phyloP scores from a whole-genome alignment of 768 basidiomycete species.

The Antrodiella citrinella region DNA sequence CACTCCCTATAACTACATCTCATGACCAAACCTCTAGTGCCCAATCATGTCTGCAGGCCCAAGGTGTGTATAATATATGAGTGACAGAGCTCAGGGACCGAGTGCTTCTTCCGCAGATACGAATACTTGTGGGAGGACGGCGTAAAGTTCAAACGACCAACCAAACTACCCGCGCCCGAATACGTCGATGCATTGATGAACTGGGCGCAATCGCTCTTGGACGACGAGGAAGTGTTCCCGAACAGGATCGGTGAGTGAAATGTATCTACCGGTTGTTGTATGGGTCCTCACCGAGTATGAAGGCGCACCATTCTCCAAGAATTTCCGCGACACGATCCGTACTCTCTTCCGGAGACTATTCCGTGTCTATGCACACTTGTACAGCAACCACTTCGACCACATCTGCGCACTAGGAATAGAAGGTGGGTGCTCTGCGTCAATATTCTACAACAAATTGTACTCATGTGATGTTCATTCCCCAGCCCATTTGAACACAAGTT shows the following conservation, averaged over 20 bases:
- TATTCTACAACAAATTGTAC: too few species aligned
- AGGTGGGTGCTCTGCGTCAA: conserved; percentile 41
- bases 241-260: conserved; percentile 74
- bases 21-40: conserved; percentile 40
- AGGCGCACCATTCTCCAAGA: conserved; percentile 89
- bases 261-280: background rate
- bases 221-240: conserved; percentile 89
- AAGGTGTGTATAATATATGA: too few species aligned
- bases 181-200: conserved; percentile 99
- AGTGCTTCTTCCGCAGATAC: conserved; percentile 49
- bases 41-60: conserved; percentile 97
- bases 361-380: conserved; percentile 96
- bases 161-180: conserved; percentile 91
- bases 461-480: background rate
- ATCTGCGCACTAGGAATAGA: conserved; percentile 97
- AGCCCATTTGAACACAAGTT: conserved; percentile 99
- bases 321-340: conserved; percentile 84
- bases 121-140: conserved; percentile 96
- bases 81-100: too few species aligned
- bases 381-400: conserved; percentile 99
- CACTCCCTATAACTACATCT: background rate
- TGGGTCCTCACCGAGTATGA: background rate
- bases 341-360: conserved; percentile 90
- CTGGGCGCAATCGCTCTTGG: conserved; percentile 89
- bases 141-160: conserved; percentile 76